Evolutionary conservation across 2,329 filamentous ascomycete genomes (phyloP).

Genomic region (Thelonectria olida): DNA sequence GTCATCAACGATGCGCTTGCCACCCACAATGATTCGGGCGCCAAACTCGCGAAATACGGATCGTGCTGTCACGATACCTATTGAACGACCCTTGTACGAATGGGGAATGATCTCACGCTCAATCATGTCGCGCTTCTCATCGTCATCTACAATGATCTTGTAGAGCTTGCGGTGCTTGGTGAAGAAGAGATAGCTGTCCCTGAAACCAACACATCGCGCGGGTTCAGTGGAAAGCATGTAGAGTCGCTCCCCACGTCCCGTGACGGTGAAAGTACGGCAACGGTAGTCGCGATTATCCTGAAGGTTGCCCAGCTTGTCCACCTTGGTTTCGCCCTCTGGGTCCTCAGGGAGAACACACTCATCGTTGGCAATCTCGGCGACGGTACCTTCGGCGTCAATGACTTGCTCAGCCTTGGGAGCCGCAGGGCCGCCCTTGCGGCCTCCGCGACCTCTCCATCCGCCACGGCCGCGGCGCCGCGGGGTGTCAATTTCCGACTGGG

Average conservation of each 20-base stretch:
- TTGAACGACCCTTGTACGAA: conserved; percentile 97
- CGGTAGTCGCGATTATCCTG: conserved; percentile 89
- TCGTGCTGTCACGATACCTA: conserved; percentile 94
- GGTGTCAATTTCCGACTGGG: conserved; percentile 64
- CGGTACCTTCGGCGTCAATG: conserved; percentile 92
- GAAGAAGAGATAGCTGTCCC: conserved; percentile 98
- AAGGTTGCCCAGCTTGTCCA: conserved; percentile 87
- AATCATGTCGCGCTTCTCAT: conserved; percentile 97
- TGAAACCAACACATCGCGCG: conserved; percentile 94
- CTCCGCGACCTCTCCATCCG: conserved; percentile 76
- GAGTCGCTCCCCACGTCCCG: conserved; percentile 81
- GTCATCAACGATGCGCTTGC: conserved; percentile 86
- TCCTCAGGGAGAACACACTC: conserved; percentile 92
- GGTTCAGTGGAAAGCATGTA: conserved; percentile 99
- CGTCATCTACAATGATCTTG: conserved; percentile 97
- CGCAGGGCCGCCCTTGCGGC: conserved; percentile 72
- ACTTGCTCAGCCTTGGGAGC: conserved; percentile 84
- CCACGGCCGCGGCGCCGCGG: conserved; percentile 73
- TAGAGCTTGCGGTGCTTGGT: conserved; percentile 95
- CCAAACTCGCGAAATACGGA: conserved; percentile 98
- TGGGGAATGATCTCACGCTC: conserved; percentile 95
- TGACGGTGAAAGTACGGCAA: conserved; percentile 92
- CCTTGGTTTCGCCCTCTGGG: conserved; percentile 88
- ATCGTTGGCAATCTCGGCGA: conserved; percentile 89
- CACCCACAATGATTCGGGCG: conserved; percentile 91